Evolutionary conservation across 108 stramenopile genomes (phyloP), one percentile per base, ranked within the genome.

Genomic region (Aurantiochytrium sp.): DNA sequence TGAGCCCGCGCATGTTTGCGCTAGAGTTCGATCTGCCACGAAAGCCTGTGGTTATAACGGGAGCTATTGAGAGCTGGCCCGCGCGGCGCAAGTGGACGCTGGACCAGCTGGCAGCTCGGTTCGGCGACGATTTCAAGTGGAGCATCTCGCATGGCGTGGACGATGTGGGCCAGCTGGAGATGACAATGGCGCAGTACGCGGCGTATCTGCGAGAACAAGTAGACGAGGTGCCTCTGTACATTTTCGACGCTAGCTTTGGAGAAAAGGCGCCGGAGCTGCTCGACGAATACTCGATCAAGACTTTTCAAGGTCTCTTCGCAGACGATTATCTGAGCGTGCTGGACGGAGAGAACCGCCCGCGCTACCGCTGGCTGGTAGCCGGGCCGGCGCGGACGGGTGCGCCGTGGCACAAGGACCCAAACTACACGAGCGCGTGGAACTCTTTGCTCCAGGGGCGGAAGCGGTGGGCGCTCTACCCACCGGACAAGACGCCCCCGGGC

Each of bases 391-490:
- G 99, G 37, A 93, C 93, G 3, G 99, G 99, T 5, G 98, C 97
- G 0, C 93, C 93, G 45, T 95, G 97, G 32, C 99, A 99, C 90
- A 95, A 98, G 68, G 99, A 99, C 87, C 99, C 99, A 0, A 87
- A 98, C 37, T 96, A 93, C 22, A 99, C 98, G 10, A 92, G 92
- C 69, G 99, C 99, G 22, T 99, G 99, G 99, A 99, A 99, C 91
- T 97, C 99, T 3, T 89, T 98, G 37, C 88, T 98, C 52, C 68
- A 85, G 1, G 99, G 99, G 0, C 88, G 95, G 55, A 99, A 99
- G 89, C 94, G 97, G 6, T 99, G 99, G 99, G 97, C 98, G 55
- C 89, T 99, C 17, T 98, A 98, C 88, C 98, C 98, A 15, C 99
- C 99, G 8, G 92, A 92, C 55, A 93, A 94, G 4, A 89, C 96